Base-by-base conservation (phyloP, 2,329 filamentous ascomycete species). In the Xylaria sp. region DNA sequence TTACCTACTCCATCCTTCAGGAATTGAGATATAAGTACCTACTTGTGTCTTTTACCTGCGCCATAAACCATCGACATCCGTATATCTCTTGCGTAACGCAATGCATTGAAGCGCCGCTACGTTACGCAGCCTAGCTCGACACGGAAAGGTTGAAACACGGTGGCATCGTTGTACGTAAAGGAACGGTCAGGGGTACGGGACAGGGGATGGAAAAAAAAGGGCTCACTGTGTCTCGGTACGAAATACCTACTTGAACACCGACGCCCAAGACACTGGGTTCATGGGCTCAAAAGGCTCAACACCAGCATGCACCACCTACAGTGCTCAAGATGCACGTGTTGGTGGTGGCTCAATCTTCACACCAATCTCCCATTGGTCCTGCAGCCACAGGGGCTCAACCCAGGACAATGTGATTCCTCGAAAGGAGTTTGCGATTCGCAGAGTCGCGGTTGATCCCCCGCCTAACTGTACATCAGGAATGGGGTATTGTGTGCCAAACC, bases 51-150 rank as follows among this genome's bases (percentile, higher is more conserved):
- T 30, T 46, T n/a, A 46, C 13, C 13, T 46, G 42, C 42, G 42
- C 9, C 13, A 13, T 46, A 46, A 16, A 7, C 23, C 23, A 30
- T 30, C 23, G 23, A 42, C 37, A 46, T 3, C 10, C 35, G 59
- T 35, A 57, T 63, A 48, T 60, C 52, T 50, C 57, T 52, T 54
- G 59, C 50, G 39, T 48, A 37, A 49, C 47, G 42, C 42, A 46
- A 42, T 46, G 5, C n/a, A 3, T n/a, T 46, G 42, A 46, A 46
- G 42, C 10, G 42, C 42, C 42, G 42, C 42, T 46, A 46, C 42
- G 5, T 46, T n/a, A n/a, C n/a, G 10, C 42, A n/a, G 13, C 42
- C 13, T 6, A 46, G 42, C 42, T 46, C 11, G 11, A 46, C 34
- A 48, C 47, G 42, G 13, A n/a, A 16, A 46, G 42, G 5, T 46